Evolutionary conservation across 2,329 filamentous ascomycete species (phyloP).

Genomic region (Paramyrothecium sp.): DNA sequence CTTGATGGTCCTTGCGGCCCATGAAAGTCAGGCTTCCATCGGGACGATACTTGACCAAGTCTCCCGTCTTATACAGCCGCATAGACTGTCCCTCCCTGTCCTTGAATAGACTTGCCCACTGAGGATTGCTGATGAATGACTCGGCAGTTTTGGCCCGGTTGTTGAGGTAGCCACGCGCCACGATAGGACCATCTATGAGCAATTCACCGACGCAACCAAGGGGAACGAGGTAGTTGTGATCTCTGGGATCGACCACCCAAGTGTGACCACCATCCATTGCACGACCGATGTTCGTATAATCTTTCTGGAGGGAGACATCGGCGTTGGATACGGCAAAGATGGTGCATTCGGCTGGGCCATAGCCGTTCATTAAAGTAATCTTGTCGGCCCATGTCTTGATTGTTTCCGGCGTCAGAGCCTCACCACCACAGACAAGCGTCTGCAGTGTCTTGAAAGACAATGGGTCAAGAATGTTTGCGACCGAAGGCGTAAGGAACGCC

Average conservation of each 20-base stretch:
- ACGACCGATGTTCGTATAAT: constrained; percentile 8
- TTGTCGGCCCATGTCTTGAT: constrained; percentile 13
- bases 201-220: constrained; percentile 16
- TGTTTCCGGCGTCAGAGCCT: constrained; percentile 12
- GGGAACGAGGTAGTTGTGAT: constrained; percentile 13
- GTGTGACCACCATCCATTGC: constrained; percentile 3
- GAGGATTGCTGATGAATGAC: neutral
- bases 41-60: constrained; percentile 38
- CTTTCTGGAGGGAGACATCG: neutral
- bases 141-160: constrained; percentile 1
- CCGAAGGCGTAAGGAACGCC: constrained; percentile 20
- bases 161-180: constrained; percentile 6
- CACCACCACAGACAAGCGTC: constrained; percentile 17
- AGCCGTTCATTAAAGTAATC: constrained; percentile 17
- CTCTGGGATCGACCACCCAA: constrained; percentile 15
- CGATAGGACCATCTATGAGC: constrained; percentile 15
- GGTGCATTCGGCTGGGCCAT: constrained; percentile 18
- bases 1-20: constrained; percentile 45
- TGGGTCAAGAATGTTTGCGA: constrained; percentile 18
- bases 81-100: neutral
- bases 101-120: constrained; percentile 9
- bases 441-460: constrained; percentile 9
- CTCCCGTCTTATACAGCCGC: constrained; percentile 44
- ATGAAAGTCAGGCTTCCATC: constrained; percentile 40
- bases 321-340: constrained; percentile 11